Evolutionary conservation across 1,284 basidiomycete genomes (phyloP).

Genomic region (Volvariella volvacea): DNA sequence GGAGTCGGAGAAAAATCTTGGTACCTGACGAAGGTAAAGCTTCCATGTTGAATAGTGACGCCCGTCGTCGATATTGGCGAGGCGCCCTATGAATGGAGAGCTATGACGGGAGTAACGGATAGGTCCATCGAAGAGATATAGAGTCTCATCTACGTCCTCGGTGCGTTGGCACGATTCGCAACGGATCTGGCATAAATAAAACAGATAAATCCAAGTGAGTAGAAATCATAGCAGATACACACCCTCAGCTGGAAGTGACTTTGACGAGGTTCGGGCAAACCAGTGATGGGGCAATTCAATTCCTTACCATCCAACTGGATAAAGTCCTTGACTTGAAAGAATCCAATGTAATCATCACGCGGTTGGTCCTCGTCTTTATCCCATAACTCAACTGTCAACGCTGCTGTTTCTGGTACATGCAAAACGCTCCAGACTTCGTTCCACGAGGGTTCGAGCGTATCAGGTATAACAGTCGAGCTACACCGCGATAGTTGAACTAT

Average conservation of each 20-base stretch:
- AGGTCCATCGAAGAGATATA: constrained; percentile 66
- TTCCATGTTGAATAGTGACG: constrained; percentile 80
- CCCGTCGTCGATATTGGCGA: constrained; percentile 41
- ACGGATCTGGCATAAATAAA: constrained; percentile 29
- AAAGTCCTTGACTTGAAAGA: constrained; percentile 30
- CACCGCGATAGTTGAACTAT: no score
- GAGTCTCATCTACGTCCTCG: constrained; percentile 19
- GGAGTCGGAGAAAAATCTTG: constrained; percentile 50
- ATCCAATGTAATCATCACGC: constrained; percentile 62
- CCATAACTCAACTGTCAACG: constrained; percentile 47
- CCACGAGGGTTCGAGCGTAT: constrained; percentile 62
- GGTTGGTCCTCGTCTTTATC: constrained; percentile 60
- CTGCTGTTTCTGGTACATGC: constrained; percentile 61
- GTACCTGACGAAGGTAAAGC: constrained; percentile 57
- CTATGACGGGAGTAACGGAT: constrained; percentile 63
- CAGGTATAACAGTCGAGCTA: constrained; percentile 63
- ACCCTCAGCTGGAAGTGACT: no score
- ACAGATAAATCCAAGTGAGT: background rate
- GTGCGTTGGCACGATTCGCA: constrained; percentile 19
- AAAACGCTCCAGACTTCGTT: constrained; percentile 67
- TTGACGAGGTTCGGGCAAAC: no score
- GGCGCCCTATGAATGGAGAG: constrained; percentile 57
- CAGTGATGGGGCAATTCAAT: constrained; percentile 36
- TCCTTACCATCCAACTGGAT: constrained; percentile 39
- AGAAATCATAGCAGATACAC: background rate